phyloP scores from a whole-genome alignment of 495 filamentous ascomycete species.

The Aspergillus mulundensis region DNA sequence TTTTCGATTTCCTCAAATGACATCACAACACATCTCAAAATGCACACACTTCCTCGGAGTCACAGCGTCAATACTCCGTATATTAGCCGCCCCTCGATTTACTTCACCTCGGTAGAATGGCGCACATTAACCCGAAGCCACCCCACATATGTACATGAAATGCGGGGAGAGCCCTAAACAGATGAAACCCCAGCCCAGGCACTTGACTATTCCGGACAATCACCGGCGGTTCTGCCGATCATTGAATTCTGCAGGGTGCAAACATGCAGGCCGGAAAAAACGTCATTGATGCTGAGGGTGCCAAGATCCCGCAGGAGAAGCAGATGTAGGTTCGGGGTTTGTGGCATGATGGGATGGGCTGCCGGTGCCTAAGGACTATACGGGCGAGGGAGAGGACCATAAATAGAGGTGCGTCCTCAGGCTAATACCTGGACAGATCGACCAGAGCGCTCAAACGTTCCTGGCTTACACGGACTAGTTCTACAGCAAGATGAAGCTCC shows the following conservation, averaged over 20 bases:
- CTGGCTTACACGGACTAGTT: too few species aligned
- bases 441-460: too few species aligned
- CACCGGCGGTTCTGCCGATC: conserved; percentile 7
- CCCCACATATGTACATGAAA: background rate
- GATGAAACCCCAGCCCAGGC: background rate
- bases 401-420: background rate
- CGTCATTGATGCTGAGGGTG: background rate
- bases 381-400: background rate
- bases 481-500: conserved; percentile 9
- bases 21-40: too few species aligned
- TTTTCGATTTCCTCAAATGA: too few species aligned
- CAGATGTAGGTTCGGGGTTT: background rate
- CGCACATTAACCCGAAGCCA: background rate
- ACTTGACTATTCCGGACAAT: conserved; percentile 1
- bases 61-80: background rate
- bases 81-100: background rate
- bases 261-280: background rate
- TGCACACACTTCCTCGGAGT: too few species aligned
- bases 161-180: conserved; percentile 1
- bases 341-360: background rate
- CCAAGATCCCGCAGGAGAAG: background rate
- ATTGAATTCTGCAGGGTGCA: background rate
- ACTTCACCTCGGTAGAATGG: background rate
- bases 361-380: background rate
- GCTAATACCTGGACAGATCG: too few species aligned